Evolutionary conservation across 1,139 yeast genomes (phyloP).

Genomic region (Pichia sp.): DNA sequence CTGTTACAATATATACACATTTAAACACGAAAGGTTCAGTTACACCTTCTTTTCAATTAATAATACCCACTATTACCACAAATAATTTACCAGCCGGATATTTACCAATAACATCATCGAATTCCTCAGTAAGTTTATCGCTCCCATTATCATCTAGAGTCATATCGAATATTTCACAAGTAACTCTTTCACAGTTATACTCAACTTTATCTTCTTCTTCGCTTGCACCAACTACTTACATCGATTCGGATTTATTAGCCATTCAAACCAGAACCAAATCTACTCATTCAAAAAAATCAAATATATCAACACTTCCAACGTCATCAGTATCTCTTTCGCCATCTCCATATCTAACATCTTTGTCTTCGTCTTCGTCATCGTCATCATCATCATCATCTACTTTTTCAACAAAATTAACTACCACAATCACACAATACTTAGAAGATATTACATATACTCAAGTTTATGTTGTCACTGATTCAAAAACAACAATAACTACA

Average conservation of each 20-base stretch:
- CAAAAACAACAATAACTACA: constrained; percentile 35
- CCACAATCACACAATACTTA: constrained; percentile 15
- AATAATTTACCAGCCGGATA: constrained; percentile 7
- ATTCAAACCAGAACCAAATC: not conserved
- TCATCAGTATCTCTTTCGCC: not conserved
- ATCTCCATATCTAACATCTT: not conserved
- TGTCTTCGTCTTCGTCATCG: not conserved
- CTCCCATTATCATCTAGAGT: not conserved
- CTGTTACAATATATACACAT: constrained; percentile 5
- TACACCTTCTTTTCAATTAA: not conserved
- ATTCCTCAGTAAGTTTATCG: not conserved
- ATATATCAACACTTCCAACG: not conserved
- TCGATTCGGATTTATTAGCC: not conserved
- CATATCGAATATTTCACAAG: too few relatives aligned
- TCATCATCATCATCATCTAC: constrained; percentile 2
- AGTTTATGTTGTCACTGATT: constrained; percentile 36
- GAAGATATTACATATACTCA: constrained; percentile 32
- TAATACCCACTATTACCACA: constrained; percentile 12
- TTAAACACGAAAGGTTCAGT: not conserved
- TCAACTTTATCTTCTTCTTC: not conserved
- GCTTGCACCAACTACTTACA: not conserved
- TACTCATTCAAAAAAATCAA: too few relatives aligned
- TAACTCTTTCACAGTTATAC: not conserved
- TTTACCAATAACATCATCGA: not conserved
- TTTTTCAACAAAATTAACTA: constrained; percentile 3